phyloP scores from a whole-genome alignment of 139 green algal species.

The Chlamydomonas asymmetrica region DNA sequence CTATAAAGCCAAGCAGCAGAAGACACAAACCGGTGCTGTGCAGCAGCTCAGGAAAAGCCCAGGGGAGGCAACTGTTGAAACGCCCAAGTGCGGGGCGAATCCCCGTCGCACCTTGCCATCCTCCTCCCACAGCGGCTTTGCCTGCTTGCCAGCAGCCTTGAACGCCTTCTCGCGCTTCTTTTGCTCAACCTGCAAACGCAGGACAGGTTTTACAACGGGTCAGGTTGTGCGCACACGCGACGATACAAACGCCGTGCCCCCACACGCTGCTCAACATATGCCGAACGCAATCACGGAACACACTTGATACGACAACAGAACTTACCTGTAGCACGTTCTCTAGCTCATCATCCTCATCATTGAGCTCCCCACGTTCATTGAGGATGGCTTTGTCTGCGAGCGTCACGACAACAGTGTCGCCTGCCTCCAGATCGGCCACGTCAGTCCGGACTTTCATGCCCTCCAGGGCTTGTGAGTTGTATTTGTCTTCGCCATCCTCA shows the following conservation, averaged over 20 bases:
- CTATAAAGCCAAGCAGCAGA: too few relatives aligned
- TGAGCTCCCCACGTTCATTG: constrained; percentile 65
- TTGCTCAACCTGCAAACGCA: constrained; percentile 68
- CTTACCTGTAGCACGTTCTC: constrained; percentile 77
- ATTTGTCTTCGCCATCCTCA: constrained; percentile 37
- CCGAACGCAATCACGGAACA: too few relatives aligned
- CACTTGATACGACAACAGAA: too few relatives aligned
- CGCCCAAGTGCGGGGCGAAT: too few relatives aligned
- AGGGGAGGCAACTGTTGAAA: too few relatives aligned
- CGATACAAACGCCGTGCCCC: too few relatives aligned
- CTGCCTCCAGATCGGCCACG: constrained; percentile 64
- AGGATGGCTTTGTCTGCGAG: constrained; percentile 81
- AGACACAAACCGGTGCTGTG: too few relatives aligned
- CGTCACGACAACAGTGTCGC: constrained; percentile 83
- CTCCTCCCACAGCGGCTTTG: constrained; percentile 81
- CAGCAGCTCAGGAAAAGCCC: too few relatives aligned
- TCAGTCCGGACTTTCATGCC: constrained; percentile 56
- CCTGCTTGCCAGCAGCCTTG: constrained; percentile 63
- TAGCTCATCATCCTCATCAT: constrained; percentile 78
- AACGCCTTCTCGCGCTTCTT: constrained; percentile 68
- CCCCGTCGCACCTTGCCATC: constrained; percentile 66
- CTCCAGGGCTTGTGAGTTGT: constrained; percentile 52
- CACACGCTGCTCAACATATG: too few relatives aligned
- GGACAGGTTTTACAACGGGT: too few relatives aligned
- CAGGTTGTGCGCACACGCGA: too few relatives aligned